phyloP scores from a whole-genome alignment of 805 yeast species.

The Teunomyces atbi region DNA sequence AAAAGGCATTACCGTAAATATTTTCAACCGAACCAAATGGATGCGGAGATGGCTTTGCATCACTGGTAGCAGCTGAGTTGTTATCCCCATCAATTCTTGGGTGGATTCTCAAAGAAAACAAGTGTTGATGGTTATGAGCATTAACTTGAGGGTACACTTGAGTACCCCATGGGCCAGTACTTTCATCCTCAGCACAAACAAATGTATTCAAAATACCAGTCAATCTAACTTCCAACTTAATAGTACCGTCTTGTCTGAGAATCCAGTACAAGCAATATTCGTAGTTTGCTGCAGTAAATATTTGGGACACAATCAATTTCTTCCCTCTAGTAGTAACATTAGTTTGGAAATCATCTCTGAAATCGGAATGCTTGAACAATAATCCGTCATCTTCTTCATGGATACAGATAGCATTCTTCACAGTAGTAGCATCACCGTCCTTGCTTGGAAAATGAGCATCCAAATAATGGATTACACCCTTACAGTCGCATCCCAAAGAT shows the following conservation, averaged over 20 bases:
- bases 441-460: conserved; percentile 75
- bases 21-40: conserved; percentile 68
- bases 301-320: conserved; percentile 70
- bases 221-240: conserved; percentile 73
- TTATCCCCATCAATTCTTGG: conserved; percentile 81
- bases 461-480: conserved; percentile 79
- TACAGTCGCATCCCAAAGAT: conserved; percentile 79
- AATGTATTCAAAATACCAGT: conserved; percentile 83
- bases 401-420: conserved; percentile 77
- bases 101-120: conserved; percentile 73
- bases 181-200: conserved; percentile 62
- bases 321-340: conserved; percentile 74
- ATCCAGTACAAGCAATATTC: conserved; percentile 85
- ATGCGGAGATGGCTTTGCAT: conserved; percentile 57
- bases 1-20: conserved; percentile 77
- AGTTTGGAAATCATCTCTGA: conserved; percentile 75
- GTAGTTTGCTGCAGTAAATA: conserved; percentile 84
- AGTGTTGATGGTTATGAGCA: conserved; percentile 86
- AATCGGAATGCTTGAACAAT: conserved; percentile 78
- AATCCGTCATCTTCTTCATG: conserved; percentile 86
- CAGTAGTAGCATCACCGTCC: conserved; percentile 65
- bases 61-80: conserved; percentile 68
- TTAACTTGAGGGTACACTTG: conserved; percentile 75
- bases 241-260: conserved; percentile 81
- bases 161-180: conserved; percentile 75